phyloP scores from a whole-genome alignment of 192 early-diverging fungal species.

The Coemansia sp. region DNA sequence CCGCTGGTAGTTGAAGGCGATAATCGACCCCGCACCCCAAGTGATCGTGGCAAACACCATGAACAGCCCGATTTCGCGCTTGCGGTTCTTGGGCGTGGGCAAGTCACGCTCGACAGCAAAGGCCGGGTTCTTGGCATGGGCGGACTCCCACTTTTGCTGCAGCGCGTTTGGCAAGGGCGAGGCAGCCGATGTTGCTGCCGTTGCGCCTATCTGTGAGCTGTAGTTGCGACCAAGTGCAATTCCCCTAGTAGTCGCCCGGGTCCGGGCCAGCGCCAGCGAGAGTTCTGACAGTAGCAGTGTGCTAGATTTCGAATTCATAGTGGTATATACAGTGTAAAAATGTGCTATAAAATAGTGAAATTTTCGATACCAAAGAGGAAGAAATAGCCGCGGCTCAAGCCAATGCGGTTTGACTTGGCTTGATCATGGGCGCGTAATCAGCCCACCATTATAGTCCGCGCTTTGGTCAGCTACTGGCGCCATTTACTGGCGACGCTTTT shows the following conservation, averaged over 20 bases:
- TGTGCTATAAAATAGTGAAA: not conserved
- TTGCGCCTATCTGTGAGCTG: conserved; percentile 16
- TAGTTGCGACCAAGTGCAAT: not conserved
- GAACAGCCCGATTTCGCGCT: conserved; percentile 48
- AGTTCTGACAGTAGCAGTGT: not conserved
- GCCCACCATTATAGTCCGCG: not conserved
- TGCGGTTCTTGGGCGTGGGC: conserved; percentile 42
- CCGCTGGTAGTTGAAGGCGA: conserved; percentile 56
- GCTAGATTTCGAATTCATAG: not conserved
- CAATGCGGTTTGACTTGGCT: not conserved
- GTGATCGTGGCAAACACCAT: conserved; percentile 37
- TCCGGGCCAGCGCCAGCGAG: not conserved
- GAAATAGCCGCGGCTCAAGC: not conserved
- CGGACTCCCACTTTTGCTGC: conserved; percentile 36
- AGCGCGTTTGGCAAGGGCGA: not conserved
- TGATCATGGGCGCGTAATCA: not conserved
- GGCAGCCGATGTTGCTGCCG: not conserved
- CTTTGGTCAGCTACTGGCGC: not conserved
- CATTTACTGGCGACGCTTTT: conserved; percentile 16
- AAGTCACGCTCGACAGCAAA: conserved; percentile 53
- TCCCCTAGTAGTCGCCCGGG: not conserved
- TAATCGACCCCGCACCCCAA: conserved; percentile 45
- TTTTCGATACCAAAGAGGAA: not conserved
- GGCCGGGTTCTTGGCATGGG: conserved; percentile 48
- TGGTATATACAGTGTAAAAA: conserved; percentile 12